A percentile compares a stretch with the other conserved stretches of the same genome.
These are phyloP conservation scores for Clausena lansium DNA, from an alignment of 345 rosid species.

Conservation along the genomic window DNA sequence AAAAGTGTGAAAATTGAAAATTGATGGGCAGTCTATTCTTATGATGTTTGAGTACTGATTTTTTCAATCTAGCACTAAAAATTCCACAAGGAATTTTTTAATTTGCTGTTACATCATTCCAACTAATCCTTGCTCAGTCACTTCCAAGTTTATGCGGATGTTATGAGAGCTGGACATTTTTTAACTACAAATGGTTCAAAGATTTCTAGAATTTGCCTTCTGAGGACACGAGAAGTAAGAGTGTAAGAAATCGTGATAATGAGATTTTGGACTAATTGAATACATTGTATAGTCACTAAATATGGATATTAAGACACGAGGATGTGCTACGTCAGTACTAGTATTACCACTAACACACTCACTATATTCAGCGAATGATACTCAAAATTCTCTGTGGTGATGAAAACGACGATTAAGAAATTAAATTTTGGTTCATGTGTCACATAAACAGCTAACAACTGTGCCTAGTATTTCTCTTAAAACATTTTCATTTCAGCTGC, in stretches of 20 bases:
- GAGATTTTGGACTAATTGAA: background rate
- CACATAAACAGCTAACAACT: background rate
- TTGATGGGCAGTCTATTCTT: background rate
- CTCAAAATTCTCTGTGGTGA: background rate
- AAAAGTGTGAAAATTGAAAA: background rate
- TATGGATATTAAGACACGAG: background rate
- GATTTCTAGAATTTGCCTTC: slow-evolving; percentile 1
- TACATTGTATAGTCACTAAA: background rate
- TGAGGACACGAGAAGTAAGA: background rate
- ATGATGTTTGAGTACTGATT: background rate
- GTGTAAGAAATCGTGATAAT: background rate
- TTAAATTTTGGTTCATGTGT: background rate
- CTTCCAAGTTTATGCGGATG: background rate
- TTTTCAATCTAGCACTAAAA: no score
- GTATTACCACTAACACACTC: background rate
- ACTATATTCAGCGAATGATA: background rate
- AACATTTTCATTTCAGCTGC: background rate
- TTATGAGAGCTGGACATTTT: background rate
- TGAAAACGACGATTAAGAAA: background rate
- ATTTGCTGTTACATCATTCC: background rate
- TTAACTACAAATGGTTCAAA: background rate
- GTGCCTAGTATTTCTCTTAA: background rate
- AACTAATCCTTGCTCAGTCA: background rate
- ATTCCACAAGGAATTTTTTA: background rate
- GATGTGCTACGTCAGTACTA: background rate